Percentiles rank a stretch among this genome's conserved stretches.
Conservation (phyloP, 257 asterid genomes). For the Penstemon davidsonii region DNA sequence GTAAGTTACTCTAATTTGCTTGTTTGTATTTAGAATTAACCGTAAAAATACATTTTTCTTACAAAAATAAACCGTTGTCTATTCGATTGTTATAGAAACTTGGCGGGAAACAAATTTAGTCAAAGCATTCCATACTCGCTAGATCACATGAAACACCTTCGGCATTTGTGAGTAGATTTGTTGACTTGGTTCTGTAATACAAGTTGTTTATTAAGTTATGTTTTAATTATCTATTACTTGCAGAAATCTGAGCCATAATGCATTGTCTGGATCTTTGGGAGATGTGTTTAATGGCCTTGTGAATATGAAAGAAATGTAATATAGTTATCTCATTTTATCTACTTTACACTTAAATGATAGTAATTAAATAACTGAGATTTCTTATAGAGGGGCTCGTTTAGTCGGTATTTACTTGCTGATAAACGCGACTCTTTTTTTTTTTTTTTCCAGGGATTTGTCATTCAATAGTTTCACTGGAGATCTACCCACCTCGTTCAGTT, state of each 20-base stretch:
- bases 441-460: conserved; percentile 75
- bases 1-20: conserved; percentile 49
- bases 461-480: conserved; percentile 83
- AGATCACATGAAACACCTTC: conserved; percentile 60
- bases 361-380: neutral
- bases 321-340: conserved; percentile 10
- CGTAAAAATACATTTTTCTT: neutral
- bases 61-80: neutral
- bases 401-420: too few relatives aligned
- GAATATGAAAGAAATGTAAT: conserved; percentile 66
- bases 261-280: conserved; percentile 66
- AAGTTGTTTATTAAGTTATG: conserved; percentile 4
- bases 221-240: conserved; percentile 24
- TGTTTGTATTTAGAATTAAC: conserved; percentile 1
- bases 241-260: conserved; percentile 88
- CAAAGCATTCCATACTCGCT: conserved; percentile 66
- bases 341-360: neutral
- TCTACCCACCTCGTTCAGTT: conserved; percentile 71
- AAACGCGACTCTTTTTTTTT: neutral
- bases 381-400: neutral
- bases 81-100: conserved; percentile 54
- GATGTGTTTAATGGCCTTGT: conserved; percentile 68
- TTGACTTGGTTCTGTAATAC: conserved; percentile 2
- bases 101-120: conserved; percentile 65
- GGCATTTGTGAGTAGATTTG: conserved; percentile 62